Base-by-base conservation (phyloP, 805 yeast genomes). In the Lipomyces mesembrius region DNA sequence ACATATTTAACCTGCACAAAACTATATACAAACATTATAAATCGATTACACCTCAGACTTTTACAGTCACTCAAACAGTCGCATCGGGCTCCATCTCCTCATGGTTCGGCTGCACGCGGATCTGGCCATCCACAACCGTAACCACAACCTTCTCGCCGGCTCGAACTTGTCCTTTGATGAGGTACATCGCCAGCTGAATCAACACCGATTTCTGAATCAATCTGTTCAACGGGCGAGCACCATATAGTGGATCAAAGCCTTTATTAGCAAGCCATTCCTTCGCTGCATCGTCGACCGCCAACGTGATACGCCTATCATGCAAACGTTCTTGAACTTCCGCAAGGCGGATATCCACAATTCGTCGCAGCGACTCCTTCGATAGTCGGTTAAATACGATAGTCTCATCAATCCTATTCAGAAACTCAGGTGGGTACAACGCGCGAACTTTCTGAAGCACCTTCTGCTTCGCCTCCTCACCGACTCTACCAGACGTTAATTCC, bases 181-280 rank as follows among this genome's bases (percentile, higher is more conserved):
- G 76, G 73, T 84, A 80, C 74, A 85, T 83, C 2, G 98, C 96
- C 85, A 95, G 83, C 29, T 98, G 97, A 76, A 93, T 93, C 77
- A 95, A 82, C n/a, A 95, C 76, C 69, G 84, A 80, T 80, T 89
- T 91, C 77, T 92, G 97, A 67, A 94, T 87, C 61, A 92, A 83
- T 74, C 99, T 85, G 81, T 95, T 94, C 77, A 95, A 83, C 11
- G 99, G 99, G 76, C 99, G 86, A 0, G 99, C 99, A 73, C 99
- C 99, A 75, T 94, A 95, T 55, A 88, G 78, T 39, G 91, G 90
- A 75, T 94, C 98, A 77, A 94, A 95, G 2, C 99, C 99, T 71
- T 89, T 82, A 35, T 88, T 87, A 3, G 94, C 87, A 51, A 95
- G 81, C 89, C 95, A 88, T 14, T 83, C 84, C 76, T 89, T 91